Evolutionary conservation across 345 rosid species (phyloP), one percentile per base, ranked within the genome.

Genomic region (Acer yangbiense): DNA sequence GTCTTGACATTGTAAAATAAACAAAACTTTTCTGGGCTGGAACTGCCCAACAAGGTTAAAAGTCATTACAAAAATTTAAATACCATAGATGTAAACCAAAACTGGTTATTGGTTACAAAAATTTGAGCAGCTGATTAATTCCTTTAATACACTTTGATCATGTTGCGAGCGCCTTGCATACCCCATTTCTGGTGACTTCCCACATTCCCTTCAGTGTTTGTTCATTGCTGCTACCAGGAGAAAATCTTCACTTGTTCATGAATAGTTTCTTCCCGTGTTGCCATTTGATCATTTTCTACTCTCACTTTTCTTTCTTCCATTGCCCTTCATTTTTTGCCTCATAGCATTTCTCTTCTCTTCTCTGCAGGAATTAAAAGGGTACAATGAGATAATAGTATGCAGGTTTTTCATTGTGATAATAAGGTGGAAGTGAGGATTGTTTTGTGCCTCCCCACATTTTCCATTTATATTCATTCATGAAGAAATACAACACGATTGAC

Each of bases 291-390:
- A 78, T 60, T 76, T 55, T 46, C 50, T 12, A 23, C 29, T 58
- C 80, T 64, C 52, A 11, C 44, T 65, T 66, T 66, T 68, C 75
- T 68, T 60, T 50, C 62, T 76, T 58, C 65, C 43, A 4, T 61
- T 25, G 1, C 54, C 35, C 55, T 48, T 65, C 71, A 77, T 83
- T 66, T 79, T 80, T 79, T 65, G 83, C 78, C 94, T 85, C 76
- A 84, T 61, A 72, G 86, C 80, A 69, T n/a, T 75, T 80, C 98
- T 89, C 87, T 91, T 94, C 86, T 90, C 94, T 83, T 92, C 98
- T 81, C 94, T 92, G 87, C 87, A 84, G 72, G 50, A 12, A 75
- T 71, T 57, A 9, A 14, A 3, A 9, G 16, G 16, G 27, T 58
- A 25, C 74, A 2, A 20, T 48, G 65, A 68, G 64, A 44, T 16